Evolutionary conservation across 805 yeast genomes (phyloP).

Genomic region (Sugiyamaella marilandica): DNA sequence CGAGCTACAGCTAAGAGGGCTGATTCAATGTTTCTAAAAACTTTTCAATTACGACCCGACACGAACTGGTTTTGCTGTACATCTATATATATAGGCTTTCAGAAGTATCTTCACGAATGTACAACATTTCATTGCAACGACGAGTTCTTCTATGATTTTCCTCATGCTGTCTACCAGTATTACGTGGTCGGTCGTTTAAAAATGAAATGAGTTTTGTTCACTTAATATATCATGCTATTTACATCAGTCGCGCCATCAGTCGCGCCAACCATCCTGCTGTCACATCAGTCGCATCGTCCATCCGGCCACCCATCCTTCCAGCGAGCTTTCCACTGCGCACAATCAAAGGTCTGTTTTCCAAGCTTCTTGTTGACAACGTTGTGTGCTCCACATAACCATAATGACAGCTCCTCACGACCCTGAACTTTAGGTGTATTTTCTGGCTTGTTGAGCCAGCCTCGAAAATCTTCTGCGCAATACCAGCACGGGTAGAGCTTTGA

Average conservation of each 20-base stretch:
- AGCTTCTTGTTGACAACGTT: slow-evolving; percentile 84
- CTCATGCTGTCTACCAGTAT: too few relatives aligned
- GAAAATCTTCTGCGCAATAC: slow-evolving; percentile 86
- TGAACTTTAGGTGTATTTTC: slow-evolving; percentile 41
- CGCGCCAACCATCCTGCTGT: slow-evolving; percentile 88
- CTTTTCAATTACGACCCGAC: too few relatives aligned
- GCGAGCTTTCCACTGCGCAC: slow-evolving; percentile 84
- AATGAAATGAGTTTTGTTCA: not conserved
- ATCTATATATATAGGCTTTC: too few relatives aligned
- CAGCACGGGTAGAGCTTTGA: slow-evolving; percentile 88
- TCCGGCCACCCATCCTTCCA: slow-evolving; percentile 95
- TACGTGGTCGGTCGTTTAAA: not conserved
- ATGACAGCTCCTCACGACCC: slow-evolving; percentile 70
- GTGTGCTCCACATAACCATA: slow-evolving; percentile 94
- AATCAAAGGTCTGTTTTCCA: slow-evolving; percentile 83
- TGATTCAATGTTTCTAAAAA: too few relatives aligned
- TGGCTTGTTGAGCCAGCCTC: slow-evolving; percentile 47
- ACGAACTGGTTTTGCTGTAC: too few relatives aligned
- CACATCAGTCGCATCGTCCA: slow-evolving; percentile 40
- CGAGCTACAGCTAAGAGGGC: not conserved
- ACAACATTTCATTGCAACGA: too few relatives aligned
- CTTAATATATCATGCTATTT: not conserved
- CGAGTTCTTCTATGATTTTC: too few relatives aligned
- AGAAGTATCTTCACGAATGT: too few relatives aligned
- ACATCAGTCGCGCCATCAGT: slow-evolving; percentile 42